These are phyloP conservation scores for Nitzschia sp. DNA, from an alignment of 108 stramenopile genomes.

Conservation along the genomic window DNA sequence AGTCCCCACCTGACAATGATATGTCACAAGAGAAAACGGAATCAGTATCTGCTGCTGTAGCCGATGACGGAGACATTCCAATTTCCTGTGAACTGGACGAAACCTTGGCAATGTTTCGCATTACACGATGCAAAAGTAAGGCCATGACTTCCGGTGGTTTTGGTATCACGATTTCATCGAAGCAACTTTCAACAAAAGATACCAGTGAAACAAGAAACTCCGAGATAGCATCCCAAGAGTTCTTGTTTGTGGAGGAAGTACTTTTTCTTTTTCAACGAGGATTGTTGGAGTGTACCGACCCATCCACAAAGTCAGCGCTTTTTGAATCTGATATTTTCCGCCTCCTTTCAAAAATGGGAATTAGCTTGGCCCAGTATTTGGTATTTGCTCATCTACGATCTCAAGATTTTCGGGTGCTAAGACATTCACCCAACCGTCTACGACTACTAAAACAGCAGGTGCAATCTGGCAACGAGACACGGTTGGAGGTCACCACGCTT, in stretches of 20 bases:
- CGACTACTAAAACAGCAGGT: constrained; percentile 27
- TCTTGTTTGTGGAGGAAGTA: constrained; percentile 81
- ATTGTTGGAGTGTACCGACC: constrained; percentile 40
- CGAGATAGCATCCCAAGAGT: constrained; percentile 20
- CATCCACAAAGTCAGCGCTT: constrained; percentile 20
- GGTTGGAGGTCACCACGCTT: constrained; percentile 9
- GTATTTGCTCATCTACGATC: constrained; percentile 79
- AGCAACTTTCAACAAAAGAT: constrained; percentile 11
- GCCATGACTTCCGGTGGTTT: constrained; percentile 55
- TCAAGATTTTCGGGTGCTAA: constrained; percentile 71
- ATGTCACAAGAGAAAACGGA: background rate
- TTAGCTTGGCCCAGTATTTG: constrained; percentile 59
- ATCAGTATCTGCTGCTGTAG: background rate
- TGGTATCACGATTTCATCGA: constrained; percentile 47
- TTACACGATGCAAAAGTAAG: constrained; percentile 53
- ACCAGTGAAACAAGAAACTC: background rate
- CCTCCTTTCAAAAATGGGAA: constrained; percentile 48
- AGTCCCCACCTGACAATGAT: background rate
- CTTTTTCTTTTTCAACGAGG: constrained; percentile 72
- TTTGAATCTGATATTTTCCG: constrained; percentile 48
- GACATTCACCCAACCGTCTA: constrained; percentile 60
- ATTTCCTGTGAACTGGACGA: constrained; percentile 22
- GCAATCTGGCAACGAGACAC: constrained; percentile 4
- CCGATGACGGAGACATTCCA: constrained; percentile 1
- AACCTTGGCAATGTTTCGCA: constrained; percentile 32